phyloP scores from a whole-genome alignment of 2,329 filamentous ascomycete species.

The Calonectria montana region DNA sequence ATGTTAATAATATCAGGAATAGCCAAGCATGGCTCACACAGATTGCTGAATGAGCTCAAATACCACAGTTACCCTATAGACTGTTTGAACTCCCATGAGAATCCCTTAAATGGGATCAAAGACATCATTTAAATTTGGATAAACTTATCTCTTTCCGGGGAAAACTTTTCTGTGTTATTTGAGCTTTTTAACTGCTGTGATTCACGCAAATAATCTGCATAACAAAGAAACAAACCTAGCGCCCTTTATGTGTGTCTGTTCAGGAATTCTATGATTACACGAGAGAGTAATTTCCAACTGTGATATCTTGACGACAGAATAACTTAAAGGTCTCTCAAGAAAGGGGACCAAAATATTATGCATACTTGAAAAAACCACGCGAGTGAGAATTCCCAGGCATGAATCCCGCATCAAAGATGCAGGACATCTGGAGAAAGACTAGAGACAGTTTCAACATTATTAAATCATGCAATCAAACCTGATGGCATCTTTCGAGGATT shows the following conservation, averaged over 20 bases:
- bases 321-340: constrained; percentile 15
- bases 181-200: too few species aligned
- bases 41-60: too few species aligned
- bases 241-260: background rate
- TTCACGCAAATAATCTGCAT: too few species aligned
- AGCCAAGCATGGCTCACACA: too few species aligned
- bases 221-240: too few species aligned
- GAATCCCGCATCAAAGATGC: constrained; percentile 17
- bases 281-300: background rate
- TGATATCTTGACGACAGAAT: too few species aligned
- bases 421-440: constrained; percentile 21
- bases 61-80: background rate
- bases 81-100: background rate
- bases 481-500: constrained; percentile 26
- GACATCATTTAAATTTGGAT: too few species aligned
- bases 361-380: constrained; percentile 18
- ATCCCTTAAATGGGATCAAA: too few species aligned
- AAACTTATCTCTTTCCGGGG: too few species aligned
- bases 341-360: constrained; percentile 24
- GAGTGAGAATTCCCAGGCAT: background rate
- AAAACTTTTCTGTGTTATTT: too few species aligned
- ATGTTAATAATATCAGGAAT: too few species aligned
- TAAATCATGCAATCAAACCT: background rate
- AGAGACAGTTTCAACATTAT: constrained; percentile 28
- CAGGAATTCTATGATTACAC: background rate